Evolutionary conservation across 305 asterid genomes (phyloP), one percentile per base, ranked within the genome.

Genomic region (Ruellia speciosa): DNA sequence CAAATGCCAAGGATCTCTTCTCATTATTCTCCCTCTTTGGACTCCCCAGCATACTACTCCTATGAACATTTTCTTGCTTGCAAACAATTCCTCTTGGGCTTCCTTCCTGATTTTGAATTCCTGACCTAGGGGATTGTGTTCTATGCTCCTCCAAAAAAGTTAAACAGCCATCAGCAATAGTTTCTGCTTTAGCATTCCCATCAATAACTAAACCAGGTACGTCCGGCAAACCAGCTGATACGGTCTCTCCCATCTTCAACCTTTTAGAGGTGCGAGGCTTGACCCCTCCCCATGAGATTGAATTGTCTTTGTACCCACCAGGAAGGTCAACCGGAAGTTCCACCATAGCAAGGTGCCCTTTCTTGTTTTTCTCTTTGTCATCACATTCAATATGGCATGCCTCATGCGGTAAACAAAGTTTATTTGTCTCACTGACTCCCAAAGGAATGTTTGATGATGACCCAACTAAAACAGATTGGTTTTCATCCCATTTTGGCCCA

Each of bases 251-350:
- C 54, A 68, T 66, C 79, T 78, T 86, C 59, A 75, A 60, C 72
- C 87, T 90, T 77, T 93, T 93, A 50, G 94, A 69, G 54, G 94
- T 74, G 62, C 99, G 96, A 66, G 85, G 45, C 72, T 74, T 89
- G 71, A 75, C 88, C 57, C 96, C 96, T 68, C 97, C 97, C 99
- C 97, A 93, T 63, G 83, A 76, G 63, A 83, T 70, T 60, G 83
- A 71, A 53, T 92, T 81, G 68, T 78, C 79, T 70, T 86, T 82
- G 72, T 70, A 69, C 60, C 87, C 88, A 74, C 81, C 89, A 69
- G 81, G 92, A 71, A 88, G 83, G 67, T 81, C 90, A 51, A 75
- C 71, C 64, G 62, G 78, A 54, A 56, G 53, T 59, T 73, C 73
- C 56, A 54, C 60, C 61, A 65, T 66, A 63, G 68, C 49, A 49